phyloP scores from a whole-genome alignment of 257 asterid species.

The Lantana camara region DNA sequence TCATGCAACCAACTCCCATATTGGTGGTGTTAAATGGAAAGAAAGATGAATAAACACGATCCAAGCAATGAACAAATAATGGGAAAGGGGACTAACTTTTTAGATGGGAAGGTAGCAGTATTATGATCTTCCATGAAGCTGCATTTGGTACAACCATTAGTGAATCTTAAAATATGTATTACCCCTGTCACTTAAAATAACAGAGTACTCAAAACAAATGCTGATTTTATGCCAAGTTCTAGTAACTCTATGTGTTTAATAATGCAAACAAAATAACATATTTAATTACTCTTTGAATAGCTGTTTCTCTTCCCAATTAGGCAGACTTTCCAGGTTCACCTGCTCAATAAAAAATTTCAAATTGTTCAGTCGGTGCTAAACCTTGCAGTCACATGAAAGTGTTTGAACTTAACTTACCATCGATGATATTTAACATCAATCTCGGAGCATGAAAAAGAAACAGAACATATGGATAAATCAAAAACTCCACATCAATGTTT shows the following conservation, averaged over 20 bases:
- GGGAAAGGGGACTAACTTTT: slow-evolving; percentile 63
- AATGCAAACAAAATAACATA: slow-evolving; percentile 8
- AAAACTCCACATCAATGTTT: background rate
- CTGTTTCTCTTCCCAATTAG: slow-evolving; percentile 98
- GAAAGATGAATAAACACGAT: background rate
- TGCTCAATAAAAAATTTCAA: slow-evolving; percentile 34
- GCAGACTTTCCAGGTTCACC: slow-evolving; percentile 92
- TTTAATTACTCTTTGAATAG: slow-evolving; percentile 81
- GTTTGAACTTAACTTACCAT: slow-evolving; percentile 1
- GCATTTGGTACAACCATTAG: slow-evolving; percentile 33
- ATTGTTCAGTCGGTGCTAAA: slow-evolving; percentile 17
- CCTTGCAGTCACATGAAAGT: background rate
- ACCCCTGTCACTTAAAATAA: background rate
- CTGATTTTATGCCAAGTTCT: slow-evolving; percentile 2
- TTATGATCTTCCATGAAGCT: slow-evolving; percentile 99
- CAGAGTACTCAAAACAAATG: background rate
- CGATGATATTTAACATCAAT: background rate
- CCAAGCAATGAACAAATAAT: slow-evolving; percentile 13
- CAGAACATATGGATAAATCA: background rate
- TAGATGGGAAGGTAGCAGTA: slow-evolving; percentile 96
- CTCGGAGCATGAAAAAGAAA: background rate
- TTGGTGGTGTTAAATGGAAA: background rate
- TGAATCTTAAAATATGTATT: slow-evolving; percentile 2
- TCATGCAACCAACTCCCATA: slow-evolving; percentile 16
- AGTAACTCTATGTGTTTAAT: background rate